phyloP scores from a whole-genome alignment of 495 filamentous ascomycete genomes.

The Xylaria intraflava region DNA sequence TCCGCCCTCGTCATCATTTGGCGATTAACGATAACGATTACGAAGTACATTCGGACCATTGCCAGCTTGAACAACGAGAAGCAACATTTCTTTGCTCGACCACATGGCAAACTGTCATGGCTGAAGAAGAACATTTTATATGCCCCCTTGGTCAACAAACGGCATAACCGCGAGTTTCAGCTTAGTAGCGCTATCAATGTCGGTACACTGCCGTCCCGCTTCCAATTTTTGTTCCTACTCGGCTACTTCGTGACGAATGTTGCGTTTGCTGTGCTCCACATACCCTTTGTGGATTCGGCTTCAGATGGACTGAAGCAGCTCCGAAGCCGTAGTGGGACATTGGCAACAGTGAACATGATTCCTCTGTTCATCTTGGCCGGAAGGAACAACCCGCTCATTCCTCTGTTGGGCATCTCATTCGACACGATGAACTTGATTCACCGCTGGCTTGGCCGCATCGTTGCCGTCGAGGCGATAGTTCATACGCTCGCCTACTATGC shows the following conservation, averaged over 20 bases:
- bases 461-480: slow-evolving; percentile 66
- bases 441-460: slow-evolving; percentile 88
- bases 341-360: slow-evolving; percentile 86
- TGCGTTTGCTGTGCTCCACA: slow-evolving; percentile 68
- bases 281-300: slow-evolving; percentile 57
- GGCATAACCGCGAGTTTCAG: slow-evolving; percentile 84
- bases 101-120: slow-evolving; percentile 50
- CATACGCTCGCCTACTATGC: slow-evolving; percentile 63
- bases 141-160: slow-evolving; percentile 70
- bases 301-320: slow-evolving; percentile 43
- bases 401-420: slow-evolving; percentile 77
- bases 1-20: slow-evolving; percentile 39
- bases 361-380: slow-evolving; percentile 81
- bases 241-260: slow-evolving; percentile 71
- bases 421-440: slow-evolving; percentile 95
- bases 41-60: slow-evolving; percentile 68
- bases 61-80: slow-evolving; percentile 60
- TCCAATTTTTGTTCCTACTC: slow-evolving; percentile 70
- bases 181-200: slow-evolving; percentile 81
- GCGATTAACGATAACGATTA: slow-evolving; percentile 47
- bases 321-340: slow-evolving; percentile 75
- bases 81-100: slow-evolving; percentile 48
- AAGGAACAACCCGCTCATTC: slow-evolving; percentile 89
- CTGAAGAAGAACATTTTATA: slow-evolving; percentile 79
- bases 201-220: slow-evolving; percentile 79